Percentiles rank a stretch among this genome's conserved stretches.
Conservation (phyloP, 805 yeast genomes). For the Wickerhamiella kurtzmanii region DNA sequence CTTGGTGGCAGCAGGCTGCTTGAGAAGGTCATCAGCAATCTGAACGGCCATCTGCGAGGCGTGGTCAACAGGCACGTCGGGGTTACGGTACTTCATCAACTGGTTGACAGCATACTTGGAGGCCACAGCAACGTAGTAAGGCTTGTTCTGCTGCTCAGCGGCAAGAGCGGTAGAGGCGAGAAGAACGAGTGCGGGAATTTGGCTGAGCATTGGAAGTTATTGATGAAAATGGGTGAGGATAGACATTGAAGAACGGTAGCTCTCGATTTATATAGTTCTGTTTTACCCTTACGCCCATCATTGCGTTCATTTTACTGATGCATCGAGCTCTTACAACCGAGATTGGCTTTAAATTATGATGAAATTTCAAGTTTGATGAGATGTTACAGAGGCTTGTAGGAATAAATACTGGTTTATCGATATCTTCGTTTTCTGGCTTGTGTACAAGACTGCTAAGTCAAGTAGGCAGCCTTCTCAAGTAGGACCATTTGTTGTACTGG, state of each 20-base stretch:
- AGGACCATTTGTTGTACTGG: no score
- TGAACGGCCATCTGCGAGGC: constrained; percentile 16
- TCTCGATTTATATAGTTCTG: no score
- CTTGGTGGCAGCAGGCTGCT: constrained; percentile 15
- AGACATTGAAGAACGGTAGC: no score
- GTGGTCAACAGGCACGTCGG: constrained; percentile 10
- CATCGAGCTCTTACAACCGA: no score
- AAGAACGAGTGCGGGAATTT: constrained; percentile 1
- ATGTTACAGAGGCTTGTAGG: neutral
- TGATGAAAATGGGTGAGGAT: neutral
- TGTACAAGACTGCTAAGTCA: no score
- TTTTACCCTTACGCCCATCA: no score
- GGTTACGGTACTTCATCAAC: constrained; percentile 13
- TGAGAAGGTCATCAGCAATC: constrained; percentile 11
- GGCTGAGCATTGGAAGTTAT: neutral
- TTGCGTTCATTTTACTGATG: no score
- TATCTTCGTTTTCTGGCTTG: no score
- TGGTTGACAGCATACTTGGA: constrained; percentile 12
- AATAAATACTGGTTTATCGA: no score
- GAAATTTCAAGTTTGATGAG: neutral
- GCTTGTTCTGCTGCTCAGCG: constrained; percentile 6
- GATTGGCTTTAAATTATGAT: neutral
- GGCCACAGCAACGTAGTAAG: constrained; percentile 14
- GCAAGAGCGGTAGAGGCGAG: constrained; percentile 4
- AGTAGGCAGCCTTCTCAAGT: no score